Evolutionary conservation across 2,329 filamentous ascomycete genomes (phyloP).

Genomic region (Byssoonygena ceratinophila): DNA sequence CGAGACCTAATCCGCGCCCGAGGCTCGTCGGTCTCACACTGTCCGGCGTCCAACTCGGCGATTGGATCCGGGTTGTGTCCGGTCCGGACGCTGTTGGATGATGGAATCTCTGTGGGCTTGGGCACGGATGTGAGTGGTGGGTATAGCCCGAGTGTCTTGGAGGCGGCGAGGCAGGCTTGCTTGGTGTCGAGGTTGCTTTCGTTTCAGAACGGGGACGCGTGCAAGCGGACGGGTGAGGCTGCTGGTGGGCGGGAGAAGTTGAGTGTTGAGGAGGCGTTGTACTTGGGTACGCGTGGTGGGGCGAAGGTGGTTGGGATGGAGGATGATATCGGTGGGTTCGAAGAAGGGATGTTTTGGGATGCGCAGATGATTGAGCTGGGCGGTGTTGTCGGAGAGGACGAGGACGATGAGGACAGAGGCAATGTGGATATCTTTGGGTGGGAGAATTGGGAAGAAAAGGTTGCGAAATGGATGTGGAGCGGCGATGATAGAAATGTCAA

Average conservation of each 20-base stretch:
- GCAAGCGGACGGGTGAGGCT: conserved; percentile 13
- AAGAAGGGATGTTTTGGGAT: conserved; percentile 81
- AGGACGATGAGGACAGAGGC: conserved; percentile 35
- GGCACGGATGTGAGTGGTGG: conserved; percentile 89
- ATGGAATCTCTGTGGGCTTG: conserved; percentile 67
- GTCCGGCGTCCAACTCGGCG: conserved; percentile 74
- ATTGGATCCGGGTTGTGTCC: conserved; percentile 69
- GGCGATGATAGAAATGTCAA: conserved; percentile 87
- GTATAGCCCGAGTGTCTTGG: conserved; percentile 69
- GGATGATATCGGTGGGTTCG: conserved; percentile 65
- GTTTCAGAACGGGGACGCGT: conserved; percentile 36
- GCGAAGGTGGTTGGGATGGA: conserved; percentile 68
- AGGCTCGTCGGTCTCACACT: conserved; percentile 64
- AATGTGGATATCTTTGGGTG: conserved; percentile 83
- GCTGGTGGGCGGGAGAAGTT: conserved; percentile 43
- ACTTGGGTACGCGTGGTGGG: conserved; percentile 78
- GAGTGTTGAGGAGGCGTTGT: conserved; percentile 75
- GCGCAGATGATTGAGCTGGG: conserved; percentile 67
- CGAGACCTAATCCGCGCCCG: conserved; percentile 51
- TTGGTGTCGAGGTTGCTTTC: conserved; percentile 63
- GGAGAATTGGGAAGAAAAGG: conserved; percentile 74
- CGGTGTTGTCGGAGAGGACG: conserved; percentile 26
- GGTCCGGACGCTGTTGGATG: conserved; percentile 62
- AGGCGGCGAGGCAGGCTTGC: conserved; percentile 69
- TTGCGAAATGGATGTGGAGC: conserved; percentile 91